Evolutionary conservation across 768 basidiomycete species (phyloP).

Genomic region (Suillus lakei): DNA sequence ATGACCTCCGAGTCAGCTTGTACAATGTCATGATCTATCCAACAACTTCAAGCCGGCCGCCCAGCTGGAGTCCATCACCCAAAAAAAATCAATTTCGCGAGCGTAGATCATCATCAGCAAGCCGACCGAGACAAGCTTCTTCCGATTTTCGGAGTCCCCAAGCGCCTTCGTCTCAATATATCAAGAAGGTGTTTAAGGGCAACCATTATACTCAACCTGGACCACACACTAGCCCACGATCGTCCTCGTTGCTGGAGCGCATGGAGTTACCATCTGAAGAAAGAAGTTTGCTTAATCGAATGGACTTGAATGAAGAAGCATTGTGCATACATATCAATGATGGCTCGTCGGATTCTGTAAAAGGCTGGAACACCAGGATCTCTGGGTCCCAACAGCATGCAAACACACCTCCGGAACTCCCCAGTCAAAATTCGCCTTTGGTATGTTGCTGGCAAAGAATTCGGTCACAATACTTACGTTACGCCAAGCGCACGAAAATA

Average conservation of each 20-base stretch:
- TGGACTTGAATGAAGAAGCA: slow-evolving; percentile 1
- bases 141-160: not conserved
- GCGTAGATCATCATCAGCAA: not conserved
- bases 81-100: not conserved
- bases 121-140: not conserved
- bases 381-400: slow-evolving; percentile 7
- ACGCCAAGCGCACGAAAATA: slow-evolving; percentile 9
- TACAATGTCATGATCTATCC: not conserved
- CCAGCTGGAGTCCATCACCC: not conserved
- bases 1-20: not conserved
- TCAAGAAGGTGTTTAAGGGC: not conserved
- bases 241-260: not conserved
- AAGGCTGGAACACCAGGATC: not conserved
- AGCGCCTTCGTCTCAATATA: slow-evolving; percentile 1
- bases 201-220: not conserved
- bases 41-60: not conserved
- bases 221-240: not conserved
- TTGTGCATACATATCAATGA: not conserved
- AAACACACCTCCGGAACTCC: slow-evolving; percentile 6
- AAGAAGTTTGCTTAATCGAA: not conserved
- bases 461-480: slow-evolving; percentile 7
- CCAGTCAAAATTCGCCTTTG: slow-evolving; percentile 17
- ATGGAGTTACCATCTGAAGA: slow-evolving; percentile 1
- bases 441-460: slow-evolving; percentile 23
- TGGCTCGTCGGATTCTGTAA: not conserved